Percentiles rank a stretch among this genome's conserved stretches.
Evolutionary conservation across 202 grass and related monocot genomes (phyloP).

Genomic region (Brachypodium distachyon): DNA sequence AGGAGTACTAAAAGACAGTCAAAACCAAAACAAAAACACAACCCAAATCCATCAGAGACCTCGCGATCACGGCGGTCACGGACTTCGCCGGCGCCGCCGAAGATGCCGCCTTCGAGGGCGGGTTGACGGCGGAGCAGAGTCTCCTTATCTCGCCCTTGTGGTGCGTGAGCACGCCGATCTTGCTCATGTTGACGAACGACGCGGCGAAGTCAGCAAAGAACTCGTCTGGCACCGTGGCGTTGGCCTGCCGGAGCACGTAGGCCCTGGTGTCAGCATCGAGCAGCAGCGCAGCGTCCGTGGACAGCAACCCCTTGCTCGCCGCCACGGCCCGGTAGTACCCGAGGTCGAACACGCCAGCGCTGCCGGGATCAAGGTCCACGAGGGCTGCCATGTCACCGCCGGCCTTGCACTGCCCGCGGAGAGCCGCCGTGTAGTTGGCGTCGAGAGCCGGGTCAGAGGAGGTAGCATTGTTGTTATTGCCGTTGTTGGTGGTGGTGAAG

Average conservation of each 20-base stretch:
- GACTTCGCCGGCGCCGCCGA: neutral
- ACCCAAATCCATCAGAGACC: neutral
- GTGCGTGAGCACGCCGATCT: conserved; percentile 43
- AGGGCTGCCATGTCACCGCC: conserved; percentile 29
- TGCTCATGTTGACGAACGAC: conserved; percentile 72
- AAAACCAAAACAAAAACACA: too few relatives aligned
- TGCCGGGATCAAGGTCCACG: conserved; percentile 54
- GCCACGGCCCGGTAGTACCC: conserved; percentile 49
- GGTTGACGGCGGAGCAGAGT: conserved; percentile 47
- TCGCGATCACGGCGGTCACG: neutral
- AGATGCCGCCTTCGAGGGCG: neutral
- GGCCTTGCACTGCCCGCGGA: conserved; percentile 44
- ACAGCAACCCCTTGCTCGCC: conserved; percentile 41
- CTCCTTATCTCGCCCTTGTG: conserved; percentile 59
- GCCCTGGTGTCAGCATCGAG: conserved; percentile 29
- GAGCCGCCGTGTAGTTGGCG: conserved; percentile 38
- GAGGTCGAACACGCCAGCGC: conserved; percentile 48
- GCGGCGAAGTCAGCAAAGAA: conserved; percentile 68
- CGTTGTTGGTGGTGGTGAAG: conserved; percentile 26
- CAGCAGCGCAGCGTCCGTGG: conserved; percentile 67
- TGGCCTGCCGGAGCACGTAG: conserved; percentile 51
- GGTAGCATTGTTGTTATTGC: conserved; percentile 7
- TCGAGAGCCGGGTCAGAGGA: conserved; percentile 42
- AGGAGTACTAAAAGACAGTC: too few relatives aligned
- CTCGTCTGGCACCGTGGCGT: conserved; percentile 3